phyloP scores from a whole-genome alignment of 192 early-diverging fungal species.

The Phycomyces blakesleeanus region DNA sequence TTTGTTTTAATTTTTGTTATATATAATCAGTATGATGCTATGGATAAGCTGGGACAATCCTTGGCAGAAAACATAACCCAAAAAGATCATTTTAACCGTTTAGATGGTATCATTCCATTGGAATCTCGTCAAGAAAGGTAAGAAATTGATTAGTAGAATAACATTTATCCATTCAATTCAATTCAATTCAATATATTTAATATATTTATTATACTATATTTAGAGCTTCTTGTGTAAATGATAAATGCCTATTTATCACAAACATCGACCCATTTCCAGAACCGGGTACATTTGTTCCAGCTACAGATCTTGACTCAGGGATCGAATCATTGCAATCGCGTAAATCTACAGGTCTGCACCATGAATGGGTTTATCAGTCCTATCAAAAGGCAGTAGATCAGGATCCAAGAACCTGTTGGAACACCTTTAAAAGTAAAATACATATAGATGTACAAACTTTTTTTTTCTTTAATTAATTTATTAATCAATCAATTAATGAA shows the following conservation, averaged over 20 bases:
- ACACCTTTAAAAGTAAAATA: conserved; percentile 37
- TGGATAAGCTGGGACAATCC: conserved; percentile 35
- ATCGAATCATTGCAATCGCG: neutral
- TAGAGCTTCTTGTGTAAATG: conserved; percentile 51
- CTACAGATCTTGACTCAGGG: too few relatives aligned
- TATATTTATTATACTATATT: neutral
- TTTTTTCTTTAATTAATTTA: too few relatives aligned
- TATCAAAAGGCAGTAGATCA: conserved; percentile 53
- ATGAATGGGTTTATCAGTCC: conserved; percentile 36
- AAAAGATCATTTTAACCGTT: conserved; percentile 36
- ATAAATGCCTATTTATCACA: conserved; percentile 54
- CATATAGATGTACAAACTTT: too few relatives aligned
- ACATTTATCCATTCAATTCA: too few relatives aligned
- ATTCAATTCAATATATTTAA: too few relatives aligned
- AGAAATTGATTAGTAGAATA: too few relatives aligned
- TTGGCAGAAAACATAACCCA: conserved; percentile 33
- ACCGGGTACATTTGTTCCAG: conserved; percentile 27
- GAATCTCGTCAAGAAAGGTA: conserved; percentile 7
- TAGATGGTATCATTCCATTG: too few relatives aligned
- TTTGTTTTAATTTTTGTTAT: too few relatives aligned
- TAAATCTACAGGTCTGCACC: neutral
- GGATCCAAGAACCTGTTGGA: conserved; percentile 49
- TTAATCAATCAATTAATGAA: too few relatives aligned
- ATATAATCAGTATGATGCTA: conserved; percentile 57
- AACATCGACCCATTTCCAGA: conserved; percentile 48